Base-by-base conservation (phyloP, 306 rosid genomes). In the Fragaria ananassa region DNA sequence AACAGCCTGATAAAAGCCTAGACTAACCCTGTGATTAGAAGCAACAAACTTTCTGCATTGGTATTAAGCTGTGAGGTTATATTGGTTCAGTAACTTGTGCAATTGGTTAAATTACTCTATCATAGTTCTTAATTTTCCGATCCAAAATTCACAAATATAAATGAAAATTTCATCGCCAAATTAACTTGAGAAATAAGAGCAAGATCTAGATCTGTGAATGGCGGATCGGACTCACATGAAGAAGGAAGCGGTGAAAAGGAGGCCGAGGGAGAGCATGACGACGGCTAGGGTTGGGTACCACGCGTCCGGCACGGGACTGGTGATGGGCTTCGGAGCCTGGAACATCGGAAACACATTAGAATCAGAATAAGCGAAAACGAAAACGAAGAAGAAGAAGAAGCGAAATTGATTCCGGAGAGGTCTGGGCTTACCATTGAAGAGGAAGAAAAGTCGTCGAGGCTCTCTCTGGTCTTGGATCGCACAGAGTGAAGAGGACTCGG, bases 221-320 rank as follows among this genome's bases (percentile, higher is more conserved):
- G 65, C 81, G 64, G 86, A 90, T 83, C 76, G 74, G 79, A 83
- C 96, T 84, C 73, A 92, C 99, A 96, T 91, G 89, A 96, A 90
- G 93, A 96, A 96, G 39, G 93, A 91, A 29, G 99, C 97, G 41
- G 99, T 89, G 73, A 96, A 50, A 69, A 92, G 18, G 83, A 96
- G 99, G 27, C 99, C 98, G 78, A 96, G 73, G 62, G 91, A 82
- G 76, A 96, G 89, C 76, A 87, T 89, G 57, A 88, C 39, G 31
- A 87, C 86, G 82, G 98, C 88, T 29, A 96, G 89, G n/a, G 93
- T 87, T 3, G 98, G 99, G 85, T 91, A 96, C 90, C 88, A 83
- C 19, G 93, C 82, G 75, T 84, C 96, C 12, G 98, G 87, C 21
- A 96, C 88, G 6, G 99, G 99, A 86, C 99, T 91, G 74, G 91